Percentiles rank a stretch among this genome's conserved stretches.
Conservation (phyloP, 2,329 filamentous ascomycete genomes). For the Escovopsis weberi region DNA sequence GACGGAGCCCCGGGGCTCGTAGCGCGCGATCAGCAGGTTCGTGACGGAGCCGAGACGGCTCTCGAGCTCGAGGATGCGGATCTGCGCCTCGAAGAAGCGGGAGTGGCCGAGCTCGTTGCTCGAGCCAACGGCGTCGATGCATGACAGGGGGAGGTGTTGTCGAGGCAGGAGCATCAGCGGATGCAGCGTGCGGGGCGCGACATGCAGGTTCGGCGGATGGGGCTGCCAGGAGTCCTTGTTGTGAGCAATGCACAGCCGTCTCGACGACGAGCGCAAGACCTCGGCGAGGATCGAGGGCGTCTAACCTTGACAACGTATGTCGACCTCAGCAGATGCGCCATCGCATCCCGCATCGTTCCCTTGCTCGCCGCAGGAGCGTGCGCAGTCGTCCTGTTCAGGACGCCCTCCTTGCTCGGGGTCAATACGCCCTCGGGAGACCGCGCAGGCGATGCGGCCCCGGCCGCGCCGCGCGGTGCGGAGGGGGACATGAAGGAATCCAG, state of each 20-base stretch:
- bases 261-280: too few relatives aligned
- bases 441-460: conserved; percentile 33
- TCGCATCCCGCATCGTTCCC: conserved; percentile 26
- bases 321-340: conserved; percentile 37
- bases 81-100: conserved; percentile 44
- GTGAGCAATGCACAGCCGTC: background rate
- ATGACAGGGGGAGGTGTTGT: conserved; percentile 44
- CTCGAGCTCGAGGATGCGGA: conserved; percentile 50
- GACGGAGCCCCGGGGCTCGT: conserved; percentile 36
- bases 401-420: conserved; percentile 25
- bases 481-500: conserved; percentile 18
- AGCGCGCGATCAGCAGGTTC: conserved; percentile 46
- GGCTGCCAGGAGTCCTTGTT: conserved; percentile 25
- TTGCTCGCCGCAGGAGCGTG: conserved; percentile 13
- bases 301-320: conserved; percentile 38
- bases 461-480: conserved; percentile 16
- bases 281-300: background rate
- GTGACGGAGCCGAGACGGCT: conserved; percentile 39
- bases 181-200: conserved; percentile 40
- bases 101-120: conserved; percentile 35
- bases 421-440: conserved; percentile 21
- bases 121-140: conserved; percentile 40
- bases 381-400: conserved; percentile 21
- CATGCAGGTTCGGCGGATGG: conserved; percentile 36
- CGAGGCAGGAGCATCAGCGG: conserved; percentile 50